Evolutionary conservation across 352 stramenopile genomes (phyloP), one percentile per base, ranked within the genome.

Genomic region (Phytophthora cajani): DNA sequence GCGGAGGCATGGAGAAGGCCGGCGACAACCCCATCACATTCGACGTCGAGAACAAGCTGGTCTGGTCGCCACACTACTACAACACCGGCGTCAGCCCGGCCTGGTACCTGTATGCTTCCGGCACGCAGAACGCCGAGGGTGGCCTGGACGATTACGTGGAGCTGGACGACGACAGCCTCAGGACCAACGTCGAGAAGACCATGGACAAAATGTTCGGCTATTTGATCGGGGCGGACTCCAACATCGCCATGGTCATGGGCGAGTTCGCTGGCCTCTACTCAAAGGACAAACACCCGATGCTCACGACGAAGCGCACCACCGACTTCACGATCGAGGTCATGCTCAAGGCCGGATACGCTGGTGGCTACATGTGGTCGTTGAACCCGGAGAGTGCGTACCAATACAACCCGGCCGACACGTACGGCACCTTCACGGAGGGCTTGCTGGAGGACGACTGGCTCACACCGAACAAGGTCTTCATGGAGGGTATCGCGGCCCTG

Each of bases 11-110:
- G 10, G 69, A 88, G 60, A 64, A 78, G 3, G 84, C 81, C 0
- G 74, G 64, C 1, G 57, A 51, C 5, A 68, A 73, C 38, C 82
- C 82, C 11, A 70, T 89, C 16, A 74, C 74, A 2, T 73, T 90
- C 23, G 51, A 68, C 10, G 62, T 72, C 16, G 62, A 79, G 1
- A 78, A 85, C 77, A 92, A 90, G 52, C 62, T 92, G 7, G 84
- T 92, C 49, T 92, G 82, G 68, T 78, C 82, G 4, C 84, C 84
- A 17, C 84, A 92, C 53, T 92, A 92, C 65, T 92, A 92, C 77
- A 90, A 87, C 65, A 89, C 82, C 10, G 84, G 66, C 6, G 82
- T 92, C 9, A 85, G 72, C 52, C 84, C 84, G 0, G 75, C 79
- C 6, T 81, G 64, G 79, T 92, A 92, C 40, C 54, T 92, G 9